Conservation (phyloP, 306 rosid species). For the Acmispon strigosus region DNA sequence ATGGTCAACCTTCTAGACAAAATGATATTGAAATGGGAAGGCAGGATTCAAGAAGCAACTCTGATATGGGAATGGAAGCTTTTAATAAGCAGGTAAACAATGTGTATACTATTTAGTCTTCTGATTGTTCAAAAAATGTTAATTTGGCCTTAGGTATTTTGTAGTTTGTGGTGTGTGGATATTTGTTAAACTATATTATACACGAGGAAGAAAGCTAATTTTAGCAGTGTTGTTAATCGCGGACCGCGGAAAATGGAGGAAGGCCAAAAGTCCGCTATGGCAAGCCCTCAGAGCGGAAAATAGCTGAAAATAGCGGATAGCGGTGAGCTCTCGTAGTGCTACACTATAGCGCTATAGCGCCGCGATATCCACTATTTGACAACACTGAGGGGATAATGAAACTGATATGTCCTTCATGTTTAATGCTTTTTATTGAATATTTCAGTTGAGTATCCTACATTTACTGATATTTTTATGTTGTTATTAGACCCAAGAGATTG, state of each 20-base stretch:
- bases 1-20: conserved; percentile 59
- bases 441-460: neutral
- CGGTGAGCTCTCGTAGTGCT: no score
- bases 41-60: conserved; percentile 35
- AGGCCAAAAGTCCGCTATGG: no score
- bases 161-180: neutral
- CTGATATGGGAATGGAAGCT: conserved; percentile 63
- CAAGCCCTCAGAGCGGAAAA: no score
- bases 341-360: no score
- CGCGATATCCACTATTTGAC: no score
- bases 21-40: conserved; percentile 85
- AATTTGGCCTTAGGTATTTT: neutral
- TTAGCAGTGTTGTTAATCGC: no score
- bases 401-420: neutral
- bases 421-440: conserved; percentile 2
- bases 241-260: no score
- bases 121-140: neutral
- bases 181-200: neutral
- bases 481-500: conserved; percentile 59
- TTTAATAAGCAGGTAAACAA: conserved; percentile 78
- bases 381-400: neutral
- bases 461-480: conserved; percentile 7
- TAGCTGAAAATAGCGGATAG: no score
- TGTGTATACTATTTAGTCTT: neutral
- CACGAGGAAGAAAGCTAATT: neutral